Conservation (phyloP, 2,329 filamentous ascomycete species). For the Fusarium sterilihyphosum region DNA sequence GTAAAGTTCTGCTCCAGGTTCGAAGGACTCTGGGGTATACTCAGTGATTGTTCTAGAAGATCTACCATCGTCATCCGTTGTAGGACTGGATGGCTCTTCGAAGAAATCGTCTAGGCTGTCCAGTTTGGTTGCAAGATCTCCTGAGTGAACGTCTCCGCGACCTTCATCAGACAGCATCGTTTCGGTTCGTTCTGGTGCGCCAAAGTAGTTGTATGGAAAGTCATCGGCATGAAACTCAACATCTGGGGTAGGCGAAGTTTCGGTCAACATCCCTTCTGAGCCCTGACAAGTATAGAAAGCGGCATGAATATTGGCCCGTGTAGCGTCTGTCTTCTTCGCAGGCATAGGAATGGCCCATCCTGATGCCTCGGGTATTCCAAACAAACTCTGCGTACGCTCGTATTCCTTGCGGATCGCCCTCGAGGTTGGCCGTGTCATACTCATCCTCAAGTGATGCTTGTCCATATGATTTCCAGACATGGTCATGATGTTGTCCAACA, state of each 20-base stretch:
- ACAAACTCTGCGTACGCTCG: slow-evolving; percentile 90
- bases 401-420: slow-evolving; percentile 92
- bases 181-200: slow-evolving; percentile 76
- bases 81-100: slow-evolving; percentile 72
- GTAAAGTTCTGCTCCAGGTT: slow-evolving; percentile 84
- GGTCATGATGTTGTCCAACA: slow-evolving; percentile 94
- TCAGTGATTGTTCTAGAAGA: slow-evolving; percentile 72
- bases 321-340: slow-evolving; percentile 86
- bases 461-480: slow-evolving; percentile 94
- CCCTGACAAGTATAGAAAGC: slow-evolving; percentile 94
- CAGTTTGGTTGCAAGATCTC: slow-evolving; percentile 82
- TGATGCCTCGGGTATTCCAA: slow-evolving; percentile 94
- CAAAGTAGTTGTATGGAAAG: slow-evolving; percentile 83
- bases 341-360: slow-evolving; percentile 97
- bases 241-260: slow-evolving; percentile 79
- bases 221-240: slow-evolving; percentile 95
- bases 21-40: slow-evolving; percentile 72
- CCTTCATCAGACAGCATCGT: slow-evolving; percentile 93
- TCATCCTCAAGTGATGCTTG: slow-evolving; percentile 95
- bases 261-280: slow-evolving; percentile 65
- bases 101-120: slow-evolving; percentile 87
- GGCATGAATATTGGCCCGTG: slow-evolving; percentile 91
- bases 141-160: slow-evolving; percentile 72
- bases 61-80: slow-evolving; percentile 65
- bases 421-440: slow-evolving; percentile 91